Conservation (phyloP, 164 flowering plant species). For the Amborella trichopoda region DNA sequence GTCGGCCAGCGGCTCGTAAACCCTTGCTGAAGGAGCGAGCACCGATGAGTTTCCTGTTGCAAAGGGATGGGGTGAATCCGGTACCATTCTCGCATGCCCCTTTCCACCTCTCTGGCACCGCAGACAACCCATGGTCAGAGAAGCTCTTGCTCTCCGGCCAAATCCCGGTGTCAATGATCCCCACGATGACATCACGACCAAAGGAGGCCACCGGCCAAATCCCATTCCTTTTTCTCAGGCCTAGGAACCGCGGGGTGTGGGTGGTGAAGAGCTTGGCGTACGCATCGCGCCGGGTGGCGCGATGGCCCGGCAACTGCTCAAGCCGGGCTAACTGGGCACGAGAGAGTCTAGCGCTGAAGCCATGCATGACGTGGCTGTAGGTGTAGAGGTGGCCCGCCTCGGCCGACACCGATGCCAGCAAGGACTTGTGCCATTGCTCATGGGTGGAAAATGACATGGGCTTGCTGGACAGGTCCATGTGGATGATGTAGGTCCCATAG, state of each 20-base stretch:
- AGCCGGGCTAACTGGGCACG: not conserved
- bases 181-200: conserved; percentile 13
- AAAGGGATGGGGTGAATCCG: conserved; percentile 8
- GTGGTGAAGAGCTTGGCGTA: conserved; percentile 6
- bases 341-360: conserved; percentile 8
- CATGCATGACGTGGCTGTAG: conserved; percentile 9
- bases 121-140: conserved; percentile 7
- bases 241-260: conserved; percentile 7
- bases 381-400: conserved; percentile 1
- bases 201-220: conserved; percentile 10
- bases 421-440: conserved; percentile 41
- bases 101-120: conserved; percentile 9
- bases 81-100: conserved; percentile 10
- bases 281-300: conserved; percentile 2
- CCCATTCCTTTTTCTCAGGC: conserved; percentile 5
- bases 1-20: not conserved
- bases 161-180: conserved; percentile 11
- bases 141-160: conserved; percentile 19
- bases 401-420: conserved; percentile 18
- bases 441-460: conserved; percentile 42
- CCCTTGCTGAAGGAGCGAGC: conserved; percentile 12
- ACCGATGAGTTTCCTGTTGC: conserved; percentile 13
- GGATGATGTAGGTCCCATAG: conserved; percentile 37
- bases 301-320: conserved; percentile 2
- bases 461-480: conserved; percentile 53